These are phyloP conservation scores for Rhodofomes roseus DNA, from an alignment of 1,284 basidiomycete genomes.

Conservation along the genomic window DNA sequence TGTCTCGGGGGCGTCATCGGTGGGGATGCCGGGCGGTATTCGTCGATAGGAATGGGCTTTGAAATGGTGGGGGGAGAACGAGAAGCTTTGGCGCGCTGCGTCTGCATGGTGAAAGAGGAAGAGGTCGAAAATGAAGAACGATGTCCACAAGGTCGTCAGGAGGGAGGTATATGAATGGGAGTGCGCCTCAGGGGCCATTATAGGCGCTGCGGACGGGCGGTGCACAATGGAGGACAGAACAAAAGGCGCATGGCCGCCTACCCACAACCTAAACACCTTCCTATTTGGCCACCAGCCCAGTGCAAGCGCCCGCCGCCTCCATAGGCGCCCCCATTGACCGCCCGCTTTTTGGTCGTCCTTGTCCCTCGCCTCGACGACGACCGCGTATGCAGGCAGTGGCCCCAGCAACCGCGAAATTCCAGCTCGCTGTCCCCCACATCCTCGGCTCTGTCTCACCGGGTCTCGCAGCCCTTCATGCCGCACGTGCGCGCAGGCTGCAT, in stretches of 20 bases:
- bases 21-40: constrained; percentile 13
- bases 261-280: constrained; percentile 12
- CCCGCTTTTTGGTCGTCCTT: background rate
- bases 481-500: constrained; percentile 33
- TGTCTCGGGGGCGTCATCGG: constrained; percentile 21
- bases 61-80: constrained; percentile 15
- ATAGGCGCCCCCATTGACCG: background rate
- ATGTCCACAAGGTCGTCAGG: constrained; percentile 1
- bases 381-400: constrained; percentile 13
- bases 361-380: background rate
- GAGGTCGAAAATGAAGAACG: constrained; percentile 5
- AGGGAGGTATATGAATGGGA: constrained; percentile 3
- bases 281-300: constrained; percentile 15
- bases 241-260: constrained; percentile 3
- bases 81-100: constrained; percentile 18
- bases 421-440: constrained; percentile 40
- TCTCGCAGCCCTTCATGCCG: constrained; percentile 57
- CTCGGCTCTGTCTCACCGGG: constrained; percentile 47
- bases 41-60: constrained; percentile 8
- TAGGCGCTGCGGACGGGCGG: constrained; percentile 11
- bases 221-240: constrained; percentile 10
- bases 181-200: constrained; percentile 1
- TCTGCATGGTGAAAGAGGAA: constrained; percentile 13
- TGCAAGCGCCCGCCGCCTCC: background rate
- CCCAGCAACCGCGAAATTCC: constrained; percentile 42